A percentile compares a stretch with the other conserved stretches of the same genome.
These are phyloP conservation scores for Phaeosphaeria sp. DNA, from an alignment of 2,329 filamentous ascomycete genomes.

Conservation along the genomic window DNA sequence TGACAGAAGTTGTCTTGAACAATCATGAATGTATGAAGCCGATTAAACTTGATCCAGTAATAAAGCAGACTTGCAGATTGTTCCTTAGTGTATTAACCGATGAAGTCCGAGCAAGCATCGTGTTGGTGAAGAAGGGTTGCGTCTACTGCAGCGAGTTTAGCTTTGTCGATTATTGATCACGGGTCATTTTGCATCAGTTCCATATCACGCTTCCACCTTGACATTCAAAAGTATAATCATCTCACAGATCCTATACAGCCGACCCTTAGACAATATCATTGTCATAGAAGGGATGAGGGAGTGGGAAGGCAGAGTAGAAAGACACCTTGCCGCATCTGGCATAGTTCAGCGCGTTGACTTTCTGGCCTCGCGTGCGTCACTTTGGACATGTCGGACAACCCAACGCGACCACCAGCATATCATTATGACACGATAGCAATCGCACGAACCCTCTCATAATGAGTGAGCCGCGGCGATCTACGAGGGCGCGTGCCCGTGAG, in stretches of 20 bases:
- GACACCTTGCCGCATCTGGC: neutral
- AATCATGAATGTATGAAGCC: no score
- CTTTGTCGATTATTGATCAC: no score
- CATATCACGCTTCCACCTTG: no score
- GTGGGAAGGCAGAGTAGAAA: no score
- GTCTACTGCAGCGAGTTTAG: no score
- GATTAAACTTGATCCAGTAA: no score
- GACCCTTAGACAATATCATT: neutral
- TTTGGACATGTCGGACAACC: neutral
- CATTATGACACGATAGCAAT: neutral
- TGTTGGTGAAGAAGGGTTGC: no score
- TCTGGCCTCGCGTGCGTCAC: slow-evolving; percentile 9
- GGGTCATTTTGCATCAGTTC: no score
- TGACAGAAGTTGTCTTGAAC: no score
- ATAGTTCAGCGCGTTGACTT: slow-evolving; percentile 1
- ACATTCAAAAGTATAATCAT: neutral
- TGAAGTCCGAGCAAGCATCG: no score
- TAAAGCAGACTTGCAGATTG: no score
- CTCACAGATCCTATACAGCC: neutral
- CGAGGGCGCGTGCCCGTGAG: slow-evolving; percentile 44
- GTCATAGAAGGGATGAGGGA: neutral
- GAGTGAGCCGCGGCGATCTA: slow-evolving; percentile 47
- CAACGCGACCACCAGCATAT: neutral
- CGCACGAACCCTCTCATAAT: slow-evolving; percentile 17
- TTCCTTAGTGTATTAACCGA: no score